phyloP scores from a whole-genome alignment of 345 rosid species.

The Eucalyptus regnans region DNA sequence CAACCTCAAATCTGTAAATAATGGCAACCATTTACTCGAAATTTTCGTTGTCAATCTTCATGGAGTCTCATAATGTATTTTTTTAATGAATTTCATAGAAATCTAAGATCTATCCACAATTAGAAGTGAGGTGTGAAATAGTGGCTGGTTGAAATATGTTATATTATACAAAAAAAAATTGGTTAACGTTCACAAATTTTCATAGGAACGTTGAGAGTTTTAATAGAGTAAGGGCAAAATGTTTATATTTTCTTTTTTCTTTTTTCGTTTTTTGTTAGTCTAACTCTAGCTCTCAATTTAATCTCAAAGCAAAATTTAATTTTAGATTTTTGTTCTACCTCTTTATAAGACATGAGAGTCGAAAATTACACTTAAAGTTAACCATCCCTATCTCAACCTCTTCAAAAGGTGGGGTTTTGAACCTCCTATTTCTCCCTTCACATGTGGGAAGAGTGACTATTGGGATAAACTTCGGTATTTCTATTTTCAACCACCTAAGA shows the following conservation, averaged over 20 bases:
- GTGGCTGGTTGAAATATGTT: background rate
- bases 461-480: rapidly evolving
- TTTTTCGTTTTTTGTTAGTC: too few relatives aligned
- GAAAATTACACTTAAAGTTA: too few relatives aligned
- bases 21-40: background rate
- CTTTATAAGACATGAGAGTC: rapidly evolving
- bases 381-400: rapidly evolving
- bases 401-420: rapidly evolving
- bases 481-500: background rate
- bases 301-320: rapidly evolving
- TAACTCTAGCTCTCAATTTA: too few relatives aligned
- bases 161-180: background rate
- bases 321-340: too few relatives aligned
- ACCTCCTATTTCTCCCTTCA: rapidly evolving
- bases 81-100: background rate
- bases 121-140: background rate
- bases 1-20: background rate
- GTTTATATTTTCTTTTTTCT: too few relatives aligned
- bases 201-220: background rate
- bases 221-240: background rate
- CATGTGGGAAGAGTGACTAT: rapidly evolving
- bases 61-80: background rate
- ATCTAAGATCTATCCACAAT: background rate
- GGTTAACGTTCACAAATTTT: background rate
- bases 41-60: background rate